Percentiles rank a stretch among this genome's conserved stretches.
phyloP scores from a whole-genome alignment of 768 basidiomycete species.

The Pleurotus salmoneostramineus region DNA sequence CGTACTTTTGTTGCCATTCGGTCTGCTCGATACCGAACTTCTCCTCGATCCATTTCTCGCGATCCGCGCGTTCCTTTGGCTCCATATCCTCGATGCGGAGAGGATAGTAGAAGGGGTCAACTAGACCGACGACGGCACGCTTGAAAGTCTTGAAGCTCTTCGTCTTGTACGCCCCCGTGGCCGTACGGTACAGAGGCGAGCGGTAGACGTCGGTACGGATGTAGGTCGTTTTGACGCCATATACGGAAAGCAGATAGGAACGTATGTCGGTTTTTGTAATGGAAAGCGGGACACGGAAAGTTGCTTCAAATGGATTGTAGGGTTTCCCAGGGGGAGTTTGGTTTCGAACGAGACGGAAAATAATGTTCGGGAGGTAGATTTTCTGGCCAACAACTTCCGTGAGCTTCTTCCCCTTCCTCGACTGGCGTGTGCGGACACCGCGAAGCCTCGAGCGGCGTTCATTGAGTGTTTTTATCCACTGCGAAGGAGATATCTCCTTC shows the following conservation, averaged over 20 bases:
- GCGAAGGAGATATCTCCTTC: slow-evolving; percentile 39
- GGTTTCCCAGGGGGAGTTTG: slow-evolving; percentile 68
- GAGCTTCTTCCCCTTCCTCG: slow-evolving; percentile 32
- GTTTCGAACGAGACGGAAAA: slow-evolving; percentile 83
- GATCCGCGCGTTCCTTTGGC: slow-evolving; percentile 43
- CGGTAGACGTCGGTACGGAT: slow-evolving; percentile 94
- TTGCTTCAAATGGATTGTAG: slow-evolving; percentile 94
- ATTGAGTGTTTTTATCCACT: slow-evolving; percentile 60
- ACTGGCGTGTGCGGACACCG: slow-evolving; percentile 46
- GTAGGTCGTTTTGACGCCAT: slow-evolving; percentile 87
- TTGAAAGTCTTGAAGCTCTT: slow-evolving; percentile 68
- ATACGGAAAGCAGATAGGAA: slow-evolving; percentile 79
- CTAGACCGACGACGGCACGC: slow-evolving; percentile 86
- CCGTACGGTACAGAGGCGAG: slow-evolving; percentile 38
- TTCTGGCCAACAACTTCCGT: slow-evolving; percentile 70
- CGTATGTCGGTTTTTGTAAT: slow-evolving; percentile 93
- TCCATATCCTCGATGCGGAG: slow-evolving; percentile 76
- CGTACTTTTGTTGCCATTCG: slow-evolving; percentile 30
- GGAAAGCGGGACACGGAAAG: slow-evolving; percentile 86
- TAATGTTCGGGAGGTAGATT: slow-evolving; percentile 86
- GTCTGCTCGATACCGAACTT: slow-evolving; percentile 47
- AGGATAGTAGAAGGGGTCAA: slow-evolving; percentile 93
- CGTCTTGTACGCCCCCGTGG: slow-evolving; percentile 19
- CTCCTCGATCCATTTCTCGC: slow-evolving; percentile 61
- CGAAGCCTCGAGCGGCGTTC: slow-evolving; percentile 61